Conservation (phyloP, 2,329 filamentous ascomycete genomes). For the Calonectria ilicicola region DNA sequence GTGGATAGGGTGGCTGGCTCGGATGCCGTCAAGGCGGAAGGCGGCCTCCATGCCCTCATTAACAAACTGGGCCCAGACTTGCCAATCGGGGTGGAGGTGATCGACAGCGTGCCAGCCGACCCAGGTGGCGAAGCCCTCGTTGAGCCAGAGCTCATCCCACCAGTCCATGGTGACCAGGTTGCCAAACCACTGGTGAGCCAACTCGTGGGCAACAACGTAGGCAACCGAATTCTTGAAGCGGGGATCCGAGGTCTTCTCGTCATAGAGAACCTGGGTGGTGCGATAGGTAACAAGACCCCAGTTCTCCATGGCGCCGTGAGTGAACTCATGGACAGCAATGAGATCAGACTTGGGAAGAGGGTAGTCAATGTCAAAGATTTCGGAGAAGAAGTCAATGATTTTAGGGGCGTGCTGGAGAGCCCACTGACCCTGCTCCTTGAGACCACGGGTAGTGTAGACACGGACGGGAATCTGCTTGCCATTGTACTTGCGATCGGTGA, state of each 20-base stretch:
- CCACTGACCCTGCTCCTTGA: conserved; percentile 91
- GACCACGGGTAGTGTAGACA: conserved; percentile 94
- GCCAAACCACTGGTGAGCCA: conserved; percentile 97
- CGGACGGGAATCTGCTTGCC: conserved; percentile 92
- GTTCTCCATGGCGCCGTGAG: conserved; percentile 89
- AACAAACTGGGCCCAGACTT: conserved; percentile 97
- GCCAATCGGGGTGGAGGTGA: conserved; percentile 94
- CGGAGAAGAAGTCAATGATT: conserved; percentile 96
- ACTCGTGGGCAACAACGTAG: conserved; percentile 97
- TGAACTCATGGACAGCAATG: conserved; percentile 94
- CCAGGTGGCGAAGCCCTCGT: conserved; percentile 98
- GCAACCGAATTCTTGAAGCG: conserved; percentile 94
- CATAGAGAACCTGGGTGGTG: conserved; percentile 95
- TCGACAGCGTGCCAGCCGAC: conserved; percentile 95
- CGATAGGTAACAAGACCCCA: conserved; percentile 97
- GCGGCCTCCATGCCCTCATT: conserved; percentile 94
- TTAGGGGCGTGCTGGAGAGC: conserved; percentile 92
- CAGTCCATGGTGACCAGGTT: conserved; percentile 97
- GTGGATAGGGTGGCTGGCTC: conserved; percentile 95
- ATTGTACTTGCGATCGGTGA: conserved; percentile 90
- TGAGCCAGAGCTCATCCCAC: conserved; percentile 95
- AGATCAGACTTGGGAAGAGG: conserved; percentile 93
- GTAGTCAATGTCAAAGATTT: conserved; percentile 93
- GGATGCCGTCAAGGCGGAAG: conserved; percentile 88
- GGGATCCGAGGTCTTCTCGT: conserved; percentile 90